Conservation (phyloP, 257 asterid species). For the Eucommia ulmoides region DNA sequence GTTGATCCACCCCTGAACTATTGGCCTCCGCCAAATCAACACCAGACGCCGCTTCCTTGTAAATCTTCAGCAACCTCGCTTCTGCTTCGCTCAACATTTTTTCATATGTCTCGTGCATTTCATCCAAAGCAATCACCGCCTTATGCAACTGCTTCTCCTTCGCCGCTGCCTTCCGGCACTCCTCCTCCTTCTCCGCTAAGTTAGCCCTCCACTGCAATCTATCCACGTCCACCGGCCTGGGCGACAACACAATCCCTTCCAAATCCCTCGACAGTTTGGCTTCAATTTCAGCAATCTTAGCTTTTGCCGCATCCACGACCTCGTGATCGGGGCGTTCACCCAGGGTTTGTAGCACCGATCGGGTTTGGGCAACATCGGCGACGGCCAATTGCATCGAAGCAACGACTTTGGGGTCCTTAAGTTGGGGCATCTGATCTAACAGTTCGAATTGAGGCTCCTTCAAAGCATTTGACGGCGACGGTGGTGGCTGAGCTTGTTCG, state of each 20-base stretch:
- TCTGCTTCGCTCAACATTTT: constrained; percentile 76
- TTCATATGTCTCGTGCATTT: constrained; percentile 73
- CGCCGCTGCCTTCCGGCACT: constrained; percentile 14
- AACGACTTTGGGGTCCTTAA: background rate
- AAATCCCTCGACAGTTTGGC: background rate
- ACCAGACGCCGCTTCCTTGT: constrained; percentile 69
- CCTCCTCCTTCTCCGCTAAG: constrained; percentile 13
- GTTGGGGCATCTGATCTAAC: background rate
- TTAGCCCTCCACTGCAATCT: constrained; percentile 9
- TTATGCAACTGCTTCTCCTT: constrained; percentile 40
- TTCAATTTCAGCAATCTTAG: background rate
- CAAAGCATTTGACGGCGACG: constrained; percentile 13
- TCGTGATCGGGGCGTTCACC: background rate
- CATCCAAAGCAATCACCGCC: constrained; percentile 67
- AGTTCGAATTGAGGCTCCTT: constrained; percentile 31
- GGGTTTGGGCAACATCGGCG: background rate
- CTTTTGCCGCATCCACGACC: background rate
- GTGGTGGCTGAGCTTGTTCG: constrained; percentile 57
- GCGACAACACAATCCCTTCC: constrained; percentile 2
- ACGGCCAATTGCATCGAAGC: background rate
- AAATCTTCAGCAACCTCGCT: constrained; percentile 62
- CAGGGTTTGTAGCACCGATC: background rate
- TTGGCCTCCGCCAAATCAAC: constrained; percentile 21
- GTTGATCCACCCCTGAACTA: constrained; percentile 15
- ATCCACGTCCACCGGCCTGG: constrained; percentile 14